These are phyloP conservation scores for Barnettozyma populi DNA, from an alignment of 805 yeast genomes.

Conservation along the genomic window DNA sequence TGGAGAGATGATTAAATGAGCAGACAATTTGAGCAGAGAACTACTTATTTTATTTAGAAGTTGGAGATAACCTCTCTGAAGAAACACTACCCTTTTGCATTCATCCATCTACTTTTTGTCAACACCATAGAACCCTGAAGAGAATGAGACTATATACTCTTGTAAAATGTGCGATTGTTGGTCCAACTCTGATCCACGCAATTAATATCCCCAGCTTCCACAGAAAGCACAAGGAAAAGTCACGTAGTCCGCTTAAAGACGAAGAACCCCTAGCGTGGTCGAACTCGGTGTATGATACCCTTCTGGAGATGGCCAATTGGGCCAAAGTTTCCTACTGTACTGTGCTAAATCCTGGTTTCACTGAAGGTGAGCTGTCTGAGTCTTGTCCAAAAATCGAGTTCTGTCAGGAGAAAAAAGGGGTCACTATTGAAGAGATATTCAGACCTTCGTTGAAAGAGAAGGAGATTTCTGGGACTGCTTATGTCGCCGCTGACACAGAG, in stretches of 20 bases:
- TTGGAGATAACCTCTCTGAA: too few species aligned
- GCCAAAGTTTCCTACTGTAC: conserved; percentile 9
- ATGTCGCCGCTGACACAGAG: conserved; percentile 43
- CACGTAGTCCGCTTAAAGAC: not conserved
- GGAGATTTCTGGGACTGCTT: conserved; percentile 50
- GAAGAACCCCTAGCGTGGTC: not conserved
- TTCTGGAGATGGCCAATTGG: conserved; percentile 6
- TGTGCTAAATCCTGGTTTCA: conserved; percentile 4
- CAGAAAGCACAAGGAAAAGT: not conserved
- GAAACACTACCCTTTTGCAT: too few species aligned
- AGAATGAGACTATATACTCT: not conserved
- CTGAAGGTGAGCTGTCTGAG: conserved; percentile 3
- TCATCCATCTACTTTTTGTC: too few species aligned
- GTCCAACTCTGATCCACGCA: not conserved
- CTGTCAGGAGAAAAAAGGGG: conserved; percentile 10
- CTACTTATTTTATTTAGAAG: too few species aligned
- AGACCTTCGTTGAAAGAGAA: conserved; percentile 20
- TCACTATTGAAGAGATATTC: conserved; percentile 8
- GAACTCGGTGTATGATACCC: conserved; percentile 1
- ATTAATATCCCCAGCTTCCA: too few species aligned
- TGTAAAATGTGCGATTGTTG: not conserved
- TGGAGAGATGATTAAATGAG: too few species aligned
- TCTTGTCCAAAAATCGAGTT: conserved; percentile 9
- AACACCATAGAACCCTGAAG: too few species aligned
- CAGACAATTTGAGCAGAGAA: too few species aligned